A percentile compares a stretch with the other conserved stretches of the same genome.
phyloP scores from a whole-genome alignment of 1,284 basidiomycete genomes.

The Singerocomus inundabilis region DNA sequence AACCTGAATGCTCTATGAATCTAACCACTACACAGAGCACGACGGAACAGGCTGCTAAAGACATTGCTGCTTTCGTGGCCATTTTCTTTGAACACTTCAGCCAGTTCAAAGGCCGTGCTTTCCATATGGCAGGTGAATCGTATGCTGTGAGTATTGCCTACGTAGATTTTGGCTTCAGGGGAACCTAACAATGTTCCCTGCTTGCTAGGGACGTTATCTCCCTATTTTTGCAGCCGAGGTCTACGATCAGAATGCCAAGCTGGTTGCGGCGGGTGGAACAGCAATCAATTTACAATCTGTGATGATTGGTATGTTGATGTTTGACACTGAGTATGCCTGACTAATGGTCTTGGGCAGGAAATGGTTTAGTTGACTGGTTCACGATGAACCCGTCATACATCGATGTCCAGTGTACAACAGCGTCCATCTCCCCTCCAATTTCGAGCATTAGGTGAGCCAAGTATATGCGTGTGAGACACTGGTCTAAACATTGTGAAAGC shows the following conservation, averaged over 20 bases:
- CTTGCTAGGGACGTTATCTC: constrained; percentile 68
- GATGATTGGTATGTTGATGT: constrained; percentile 61
- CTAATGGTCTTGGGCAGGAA: constrained; percentile 39
- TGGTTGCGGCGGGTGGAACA: constrained; percentile 55
- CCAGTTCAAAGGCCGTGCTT: constrained; percentile 50
- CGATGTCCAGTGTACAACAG: constrained; percentile 47
- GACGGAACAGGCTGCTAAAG: constrained; percentile 58
- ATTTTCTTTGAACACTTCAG: constrained; percentile 64
- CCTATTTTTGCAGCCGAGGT: constrained; percentile 79
- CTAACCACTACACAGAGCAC: constrained; percentile 26
- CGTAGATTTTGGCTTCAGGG: background rate
- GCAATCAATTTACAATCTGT: constrained; percentile 77
- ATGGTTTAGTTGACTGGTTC: constrained; percentile 49
- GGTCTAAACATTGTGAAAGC: constrained; percentile 24
- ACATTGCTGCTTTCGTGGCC: constrained; percentile 59
- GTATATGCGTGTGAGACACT: background rate
- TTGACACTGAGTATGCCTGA: background rate
- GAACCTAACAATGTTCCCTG: background rate
- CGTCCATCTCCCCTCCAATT: constrained; percentile 40
- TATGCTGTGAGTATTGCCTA: constrained; percentile 42
- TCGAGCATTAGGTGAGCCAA: constrained; percentile 9
- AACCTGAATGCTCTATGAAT: background rate
- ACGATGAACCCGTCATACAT: constrained; percentile 42
- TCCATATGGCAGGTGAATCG: constrained; percentile 61
- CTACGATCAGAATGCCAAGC: constrained; percentile 68